Percentiles rank a stretch among this genome's conserved stretches.
Conservation (phyloP, 192 early-diverging fungal species). For the Coemansia sp. region DNA sequence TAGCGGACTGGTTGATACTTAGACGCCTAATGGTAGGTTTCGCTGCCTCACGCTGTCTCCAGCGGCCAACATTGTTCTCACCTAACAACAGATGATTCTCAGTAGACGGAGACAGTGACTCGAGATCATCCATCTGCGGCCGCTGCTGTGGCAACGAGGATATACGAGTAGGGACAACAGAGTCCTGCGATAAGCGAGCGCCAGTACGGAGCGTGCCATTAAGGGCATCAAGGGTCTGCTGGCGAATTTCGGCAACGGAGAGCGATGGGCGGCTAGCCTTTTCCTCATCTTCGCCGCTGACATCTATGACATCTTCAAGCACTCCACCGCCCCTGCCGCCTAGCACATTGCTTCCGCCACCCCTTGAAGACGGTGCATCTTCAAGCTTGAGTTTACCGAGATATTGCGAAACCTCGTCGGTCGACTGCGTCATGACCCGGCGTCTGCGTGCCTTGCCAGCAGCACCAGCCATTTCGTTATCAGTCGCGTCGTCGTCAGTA, state of each 20-base stretch:
- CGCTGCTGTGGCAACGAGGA: conserved; percentile 7
- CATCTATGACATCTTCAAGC: conserved; percentile 39
- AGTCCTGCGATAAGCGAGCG: too few species aligned
- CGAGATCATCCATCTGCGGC: neutral
- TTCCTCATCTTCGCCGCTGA: conserved; percentile 47
- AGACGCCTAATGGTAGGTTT: conserved; percentile 17
- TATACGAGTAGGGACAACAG: neutral
- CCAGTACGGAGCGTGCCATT: conserved; percentile 27
- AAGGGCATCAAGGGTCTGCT: conserved; percentile 46
- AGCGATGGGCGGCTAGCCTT: conserved; percentile 19
- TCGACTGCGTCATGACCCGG: conserved; percentile 43
- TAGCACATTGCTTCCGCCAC: neutral
- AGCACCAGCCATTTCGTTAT: neutral
- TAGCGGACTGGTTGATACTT: neutral
- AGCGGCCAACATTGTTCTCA: conserved; percentile 1
- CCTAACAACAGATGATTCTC: neutral
- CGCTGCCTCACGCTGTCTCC: conserved; percentile 14
- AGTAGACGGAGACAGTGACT: neutral
- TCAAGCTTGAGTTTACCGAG: conserved; percentile 24
- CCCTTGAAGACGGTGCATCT: neutral
- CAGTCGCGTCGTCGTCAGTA: neutral
- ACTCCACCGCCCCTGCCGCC: neutral
- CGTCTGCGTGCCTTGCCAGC: conserved; percentile 13
- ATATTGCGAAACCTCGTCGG: conserved; percentile 23
- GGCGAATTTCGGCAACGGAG: conserved; percentile 36